phyloP scores from a whole-genome alignment of 768 basidiomycete species.

The Tricholoma flavovirens region DNA sequence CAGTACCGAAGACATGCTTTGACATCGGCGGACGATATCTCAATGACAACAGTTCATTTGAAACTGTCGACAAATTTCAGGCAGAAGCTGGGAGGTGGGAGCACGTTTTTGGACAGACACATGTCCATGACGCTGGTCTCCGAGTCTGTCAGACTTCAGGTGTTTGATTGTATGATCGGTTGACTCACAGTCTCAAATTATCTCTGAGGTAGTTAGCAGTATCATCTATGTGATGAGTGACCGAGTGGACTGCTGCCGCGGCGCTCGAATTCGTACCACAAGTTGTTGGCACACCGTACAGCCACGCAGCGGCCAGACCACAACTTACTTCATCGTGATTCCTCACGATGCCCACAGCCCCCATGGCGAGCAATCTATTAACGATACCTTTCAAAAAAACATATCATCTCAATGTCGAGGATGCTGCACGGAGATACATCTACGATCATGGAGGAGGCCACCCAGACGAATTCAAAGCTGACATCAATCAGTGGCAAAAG shows the following conservation, averaged over 20 bases:
- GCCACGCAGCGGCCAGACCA: neutral
- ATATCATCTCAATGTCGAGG: constrained; percentile 46
- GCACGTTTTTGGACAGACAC: neutral
- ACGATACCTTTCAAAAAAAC: constrained; percentile 71
- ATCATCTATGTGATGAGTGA: neutral
- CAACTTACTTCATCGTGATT: neutral
- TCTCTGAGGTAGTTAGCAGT: neutral
- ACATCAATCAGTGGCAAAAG: constrained; percentile 65
- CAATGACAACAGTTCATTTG: neutral
- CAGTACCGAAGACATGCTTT: neutral
- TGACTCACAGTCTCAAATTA: neutral
- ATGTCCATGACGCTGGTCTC: neutral
- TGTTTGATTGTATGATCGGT: neutral
- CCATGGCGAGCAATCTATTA: constrained; percentile 51
- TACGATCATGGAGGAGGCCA: constrained; percentile 63
- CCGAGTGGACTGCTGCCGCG: neutral
- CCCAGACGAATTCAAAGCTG: constrained; percentile 79
- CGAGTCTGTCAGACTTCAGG: neutral
- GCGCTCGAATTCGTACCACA: neutral
- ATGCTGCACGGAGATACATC: constrained; percentile 60
- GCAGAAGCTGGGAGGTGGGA: neutral
- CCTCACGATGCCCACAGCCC: neutral
- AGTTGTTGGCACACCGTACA: no score
- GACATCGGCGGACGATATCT: neutral
- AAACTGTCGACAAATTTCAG: neutral